phyloP scores from a whole-genome alignment of 1,284 basidiomycete species.

The Takashimella tepidaria region DNA sequence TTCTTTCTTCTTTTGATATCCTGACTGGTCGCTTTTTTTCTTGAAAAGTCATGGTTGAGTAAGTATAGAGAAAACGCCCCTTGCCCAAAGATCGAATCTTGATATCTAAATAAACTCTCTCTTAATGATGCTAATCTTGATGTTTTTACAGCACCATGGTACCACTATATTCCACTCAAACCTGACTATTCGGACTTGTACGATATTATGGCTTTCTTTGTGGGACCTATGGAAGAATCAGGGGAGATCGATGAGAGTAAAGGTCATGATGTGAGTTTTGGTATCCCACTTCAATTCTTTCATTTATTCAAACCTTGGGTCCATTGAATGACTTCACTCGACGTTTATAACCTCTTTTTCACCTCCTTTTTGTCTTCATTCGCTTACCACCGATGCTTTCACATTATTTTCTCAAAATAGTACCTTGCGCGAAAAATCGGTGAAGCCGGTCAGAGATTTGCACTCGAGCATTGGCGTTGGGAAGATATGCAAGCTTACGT shows the following conservation, averaged over 20 bases:
- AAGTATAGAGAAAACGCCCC: too few species aligned
- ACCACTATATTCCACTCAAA: constrained; percentile 50
- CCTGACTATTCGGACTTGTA: constrained; percentile 51
- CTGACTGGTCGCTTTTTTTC: too few species aligned
- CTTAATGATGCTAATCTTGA: too few species aligned
- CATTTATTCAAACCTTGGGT: neutral
- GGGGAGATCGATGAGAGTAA: constrained; percentile 38
- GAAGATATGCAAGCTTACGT: constrained; percentile 51
- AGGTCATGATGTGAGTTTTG: constrained; percentile 44
- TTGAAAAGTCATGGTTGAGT: too few species aligned
- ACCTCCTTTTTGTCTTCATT: too few species aligned
- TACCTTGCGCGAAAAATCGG: constrained; percentile 51
- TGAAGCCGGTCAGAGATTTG: constrained; percentile 48
- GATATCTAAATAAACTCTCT: too few species aligned
- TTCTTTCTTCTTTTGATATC: too few species aligned
- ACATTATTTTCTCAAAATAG: too few species aligned
- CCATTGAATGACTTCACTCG: neutral
- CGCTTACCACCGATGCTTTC: too few species aligned
- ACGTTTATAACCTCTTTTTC: too few species aligned
- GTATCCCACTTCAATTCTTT: neutral
- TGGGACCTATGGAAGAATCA: constrained; percentile 41
- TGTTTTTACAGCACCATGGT: constrained; percentile 33
- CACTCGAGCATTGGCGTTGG: constrained; percentile 50
- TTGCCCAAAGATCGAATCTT: too few species aligned
- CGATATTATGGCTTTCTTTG: constrained; percentile 51